phyloP scores from a whole-genome alignment of 345 rosid species.

The Balakata baccata region DNA sequence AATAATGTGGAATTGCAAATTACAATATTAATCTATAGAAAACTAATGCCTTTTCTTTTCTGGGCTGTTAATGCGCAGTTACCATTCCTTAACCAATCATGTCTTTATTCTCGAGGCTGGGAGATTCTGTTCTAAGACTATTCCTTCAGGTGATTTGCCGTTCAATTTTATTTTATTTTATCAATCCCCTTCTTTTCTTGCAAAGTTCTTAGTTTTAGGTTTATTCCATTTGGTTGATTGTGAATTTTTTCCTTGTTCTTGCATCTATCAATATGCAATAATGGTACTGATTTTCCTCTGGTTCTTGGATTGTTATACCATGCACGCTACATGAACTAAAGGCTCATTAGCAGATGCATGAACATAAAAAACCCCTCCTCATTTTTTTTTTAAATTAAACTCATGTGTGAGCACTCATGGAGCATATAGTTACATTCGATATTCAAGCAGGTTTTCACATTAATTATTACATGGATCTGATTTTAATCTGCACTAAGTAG shows the following conservation, averaged over 20 bases:
- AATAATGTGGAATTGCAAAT: too few relatives aligned
- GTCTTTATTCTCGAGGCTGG: slow-evolving; percentile 48
- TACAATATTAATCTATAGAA: too few relatives aligned
- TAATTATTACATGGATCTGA: too few relatives aligned
- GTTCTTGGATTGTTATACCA: slow-evolving; percentile 57
- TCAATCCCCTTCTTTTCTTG: too few relatives aligned
- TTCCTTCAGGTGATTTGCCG: slow-evolving; percentile 67
- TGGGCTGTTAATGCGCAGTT: too few relatives aligned
- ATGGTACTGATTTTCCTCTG: background rate
- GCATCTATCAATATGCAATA: background rate
- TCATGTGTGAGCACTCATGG: too few relatives aligned
- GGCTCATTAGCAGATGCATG: too few relatives aligned
- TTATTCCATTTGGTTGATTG: background rate
- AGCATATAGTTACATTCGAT: slow-evolving; percentile 72
- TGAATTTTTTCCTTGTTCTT: background rate
- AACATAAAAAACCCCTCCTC: too few relatives aligned
- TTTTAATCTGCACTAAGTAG: too few relatives aligned
- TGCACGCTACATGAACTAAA: too few relatives aligned
- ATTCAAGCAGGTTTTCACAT: slow-evolving; percentile 73
- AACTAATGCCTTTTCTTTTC: too few relatives aligned
- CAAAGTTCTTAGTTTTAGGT: background rate
- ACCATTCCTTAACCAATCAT: slow-evolving; percentile 1
- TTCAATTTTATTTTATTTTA: background rate
- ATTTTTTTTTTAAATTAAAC: too few relatives aligned
- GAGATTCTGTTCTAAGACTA: slow-evolving; percentile 81